These are phyloP conservation scores for Ramularia collo-cygni DNA, from an alignment of 2,329 filamentous ascomycete genomes.

Conservation along the genomic window DNA sequence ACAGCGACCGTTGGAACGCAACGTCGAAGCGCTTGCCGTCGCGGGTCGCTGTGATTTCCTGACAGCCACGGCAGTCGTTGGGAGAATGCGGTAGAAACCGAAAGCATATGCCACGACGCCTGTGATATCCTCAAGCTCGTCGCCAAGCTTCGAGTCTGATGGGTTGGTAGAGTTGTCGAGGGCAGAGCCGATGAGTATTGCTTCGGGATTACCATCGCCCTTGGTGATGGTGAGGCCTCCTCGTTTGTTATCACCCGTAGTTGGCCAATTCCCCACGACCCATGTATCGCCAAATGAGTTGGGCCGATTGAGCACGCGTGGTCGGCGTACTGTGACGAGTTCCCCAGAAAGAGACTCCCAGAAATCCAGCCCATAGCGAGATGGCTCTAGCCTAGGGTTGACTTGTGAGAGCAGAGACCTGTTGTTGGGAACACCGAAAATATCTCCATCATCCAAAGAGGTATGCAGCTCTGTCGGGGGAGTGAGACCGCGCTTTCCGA, in stretches of 20 bases:
- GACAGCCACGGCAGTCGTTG: slow-evolving; percentile 51
- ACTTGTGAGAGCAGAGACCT: slow-evolving; percentile 48
- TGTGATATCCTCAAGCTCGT: slow-evolving; percentile 58
- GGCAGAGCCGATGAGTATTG: slow-evolving; percentile 58
- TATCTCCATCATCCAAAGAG: slow-evolving; percentile 56
- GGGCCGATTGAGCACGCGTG: slow-evolving; percentile 52
- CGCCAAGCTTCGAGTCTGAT: slow-evolving; percentile 55
- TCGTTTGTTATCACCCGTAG: slow-evolving; percentile 55
- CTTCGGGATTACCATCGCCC: slow-evolving; percentile 62
- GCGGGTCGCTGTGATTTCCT: slow-evolving; percentile 39
- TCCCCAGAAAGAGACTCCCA: slow-evolving; percentile 65
- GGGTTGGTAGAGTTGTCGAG: slow-evolving; percentile 60
- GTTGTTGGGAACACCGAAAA: slow-evolving; percentile 61
- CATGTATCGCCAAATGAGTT: slow-evolving; percentile 63
- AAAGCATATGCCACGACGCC: slow-evolving; percentile 61
- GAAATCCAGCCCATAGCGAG: slow-evolving; percentile 61
- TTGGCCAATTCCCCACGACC: slow-evolving; percentile 59
- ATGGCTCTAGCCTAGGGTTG: slow-evolving; percentile 57
- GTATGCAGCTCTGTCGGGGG: slow-evolving; percentile 59
- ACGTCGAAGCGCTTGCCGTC: slow-evolving; percentile 45
- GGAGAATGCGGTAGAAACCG: slow-evolving; percentile 64
- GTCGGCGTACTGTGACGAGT: slow-evolving; percentile 55
- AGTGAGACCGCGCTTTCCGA: slow-evolving; percentile 47
- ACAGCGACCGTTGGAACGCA: slow-evolving; percentile 52
- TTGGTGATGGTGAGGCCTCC: slow-evolving; percentile 59